Evolutionary conservation across 2,329 filamentous ascomycete genomes (phyloP).

Genomic region (Microdochium nivale): DNA sequence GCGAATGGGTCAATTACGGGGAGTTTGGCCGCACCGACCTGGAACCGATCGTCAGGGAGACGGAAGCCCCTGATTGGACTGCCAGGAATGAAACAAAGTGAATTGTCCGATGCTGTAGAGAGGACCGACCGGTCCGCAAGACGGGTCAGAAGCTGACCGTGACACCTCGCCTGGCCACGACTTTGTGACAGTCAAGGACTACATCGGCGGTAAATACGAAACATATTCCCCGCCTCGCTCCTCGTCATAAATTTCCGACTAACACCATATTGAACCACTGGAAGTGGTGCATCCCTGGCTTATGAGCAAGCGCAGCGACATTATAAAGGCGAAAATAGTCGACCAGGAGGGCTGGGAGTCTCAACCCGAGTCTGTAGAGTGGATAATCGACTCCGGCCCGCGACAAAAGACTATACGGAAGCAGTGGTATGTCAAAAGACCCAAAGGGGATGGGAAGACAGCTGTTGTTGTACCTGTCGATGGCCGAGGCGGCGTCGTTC

Average conservation of each 20-base stretch:
- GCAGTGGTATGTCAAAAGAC: neutral
- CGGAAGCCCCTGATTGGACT: neutral
- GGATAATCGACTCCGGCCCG: neutral
- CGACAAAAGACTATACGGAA: neutral
- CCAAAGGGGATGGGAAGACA: neutral
- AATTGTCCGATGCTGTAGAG: constrained; percentile 14
- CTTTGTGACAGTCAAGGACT: constrained; percentile 19
- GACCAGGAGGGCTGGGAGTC: neutral
- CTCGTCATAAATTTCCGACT: neutral
- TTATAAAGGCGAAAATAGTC: neutral
- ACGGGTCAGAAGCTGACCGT: constrained; percentile 11
- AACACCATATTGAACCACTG: constrained; percentile 4
- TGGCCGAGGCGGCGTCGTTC: neutral
- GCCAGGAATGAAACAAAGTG: constrained; percentile 11
- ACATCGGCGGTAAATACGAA: constrained; percentile 9
- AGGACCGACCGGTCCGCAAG: constrained; percentile 12
- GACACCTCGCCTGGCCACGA: constrained; percentile 11
- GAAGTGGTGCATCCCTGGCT: constrained; percentile 18
- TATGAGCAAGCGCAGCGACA: neutral
- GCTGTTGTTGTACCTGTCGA: neutral
- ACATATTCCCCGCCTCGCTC: constrained; percentile 1
- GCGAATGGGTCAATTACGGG: neutral
- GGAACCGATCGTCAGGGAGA: neutral
- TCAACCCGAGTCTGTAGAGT: neutral
- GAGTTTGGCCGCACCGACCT: neutral